Percentiles rank a stretch among this genome's conserved stretches.
These are phyloP conservation scores for Naumovozyma castellii DNA, from an alignment of 805 yeast genomes.

Conservation along the genomic window DNA sequence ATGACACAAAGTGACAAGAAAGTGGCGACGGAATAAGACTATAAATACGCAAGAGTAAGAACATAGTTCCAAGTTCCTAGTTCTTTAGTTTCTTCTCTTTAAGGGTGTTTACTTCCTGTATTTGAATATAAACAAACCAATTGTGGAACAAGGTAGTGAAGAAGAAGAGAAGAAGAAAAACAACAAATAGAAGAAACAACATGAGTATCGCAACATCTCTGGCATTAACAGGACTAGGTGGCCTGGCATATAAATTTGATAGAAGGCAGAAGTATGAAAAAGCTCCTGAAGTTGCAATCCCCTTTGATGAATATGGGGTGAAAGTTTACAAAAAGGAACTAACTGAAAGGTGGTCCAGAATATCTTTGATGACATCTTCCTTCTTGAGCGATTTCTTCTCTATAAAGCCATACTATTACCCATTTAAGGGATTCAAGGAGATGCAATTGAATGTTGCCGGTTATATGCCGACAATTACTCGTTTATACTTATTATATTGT, in stretches of 20 bases:
- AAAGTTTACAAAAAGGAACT: constrained; percentile 12
- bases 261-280: constrained; percentile 16
- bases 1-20: no score
- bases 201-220: constrained; percentile 29
- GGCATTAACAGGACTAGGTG: constrained; percentile 24
- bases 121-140: no score
- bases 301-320: constrained; percentile 6
- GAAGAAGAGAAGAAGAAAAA: neutral
- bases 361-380: neutral
- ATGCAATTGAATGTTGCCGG: constrained; percentile 11
- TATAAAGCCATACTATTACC: constrained; percentile 18
- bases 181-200: neutral
- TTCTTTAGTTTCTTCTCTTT: no score
- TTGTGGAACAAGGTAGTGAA: neutral
- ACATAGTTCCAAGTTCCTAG: no score
- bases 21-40: no score
- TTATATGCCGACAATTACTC: constrained; percentile 5
- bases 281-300: constrained; percentile 11
- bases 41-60: no score
- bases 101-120: no score
- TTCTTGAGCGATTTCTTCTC: constrained; percentile 6
- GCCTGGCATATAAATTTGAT: constrained; percentile 20
- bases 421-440: constrained; percentile 18
- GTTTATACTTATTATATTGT: constrained; percentile 13
- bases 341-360: neutral